phyloP scores from a whole-genome alignment of 2,329 filamentous ascomycete species.

The Gliomastix tumulicola region DNA sequence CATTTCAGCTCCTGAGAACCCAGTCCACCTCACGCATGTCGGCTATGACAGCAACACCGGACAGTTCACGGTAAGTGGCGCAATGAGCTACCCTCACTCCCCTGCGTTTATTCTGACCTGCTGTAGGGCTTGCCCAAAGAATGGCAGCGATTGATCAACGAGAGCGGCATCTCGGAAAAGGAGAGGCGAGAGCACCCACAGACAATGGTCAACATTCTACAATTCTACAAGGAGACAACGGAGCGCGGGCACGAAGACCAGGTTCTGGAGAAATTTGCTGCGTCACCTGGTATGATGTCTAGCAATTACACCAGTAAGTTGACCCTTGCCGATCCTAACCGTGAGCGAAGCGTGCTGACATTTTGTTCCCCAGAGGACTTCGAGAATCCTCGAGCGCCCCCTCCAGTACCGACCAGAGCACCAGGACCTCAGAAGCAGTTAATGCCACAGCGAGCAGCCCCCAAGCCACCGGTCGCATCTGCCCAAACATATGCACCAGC shows the following conservation, averaged over 20 bases:
- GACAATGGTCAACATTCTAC: conserved; percentile 90
- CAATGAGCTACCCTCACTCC: not conserved
- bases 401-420: conserved; percentile 66
- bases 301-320: conserved; percentile 50
- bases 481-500: too few species aligned
- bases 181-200: conserved; percentile 94
- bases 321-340: conserved; percentile 37
- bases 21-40: conserved; percentile 95
- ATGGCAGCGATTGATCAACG: conserved; percentile 93
- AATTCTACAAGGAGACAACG: conserved; percentile 93
- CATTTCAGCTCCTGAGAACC: conserved; percentile 97
- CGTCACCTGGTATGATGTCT: not conserved
- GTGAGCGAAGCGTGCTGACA: not conserved
- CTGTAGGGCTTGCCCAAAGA: conserved; percentile 87
- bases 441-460: conserved; percentile 77
- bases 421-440: conserved; percentile 43
- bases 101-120: not conserved
- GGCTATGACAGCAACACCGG: conserved; percentile 95
- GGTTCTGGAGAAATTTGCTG: conserved; percentile 87
- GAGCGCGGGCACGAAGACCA: conserved; percentile 75
- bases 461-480: conserved; percentile 78
- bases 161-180: conserved; percentile 93
- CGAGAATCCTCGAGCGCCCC: conserved; percentile 90
- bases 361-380: conserved; percentile 61
- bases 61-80: conserved; percentile 81